Evolutionary conservation across 2,329 filamentous ascomycete species (phyloP).

Genomic region (Golovinomyces cichoracearum): DNA sequence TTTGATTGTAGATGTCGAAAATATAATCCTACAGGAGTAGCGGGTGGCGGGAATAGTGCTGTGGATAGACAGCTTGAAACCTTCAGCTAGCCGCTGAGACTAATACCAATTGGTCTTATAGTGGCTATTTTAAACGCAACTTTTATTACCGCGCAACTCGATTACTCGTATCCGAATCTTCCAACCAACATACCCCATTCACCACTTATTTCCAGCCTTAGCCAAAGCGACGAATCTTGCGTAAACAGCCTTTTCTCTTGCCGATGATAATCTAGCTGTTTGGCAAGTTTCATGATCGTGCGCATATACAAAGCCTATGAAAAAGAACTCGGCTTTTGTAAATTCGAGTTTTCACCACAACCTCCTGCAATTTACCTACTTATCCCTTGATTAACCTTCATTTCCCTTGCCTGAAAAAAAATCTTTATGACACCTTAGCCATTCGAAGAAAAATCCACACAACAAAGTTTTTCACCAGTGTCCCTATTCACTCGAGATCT

Average conservation of each 20-base stretch:
- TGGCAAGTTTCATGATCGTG: background rate
- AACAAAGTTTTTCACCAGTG: constrained; percentile 37
- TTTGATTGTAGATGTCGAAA: too few relatives aligned
- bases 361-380: background rate
- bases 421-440: background rate
- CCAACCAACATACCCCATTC: background rate
- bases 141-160: too few relatives aligned
- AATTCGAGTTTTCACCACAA: background rate
- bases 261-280: background rate
- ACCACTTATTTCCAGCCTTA: background rate
- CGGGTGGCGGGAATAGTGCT: too few relatives aligned
- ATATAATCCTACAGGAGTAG: too few relatives aligned
- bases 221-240: background rate
- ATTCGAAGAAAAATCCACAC: background rate
- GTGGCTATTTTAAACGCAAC: background rate
- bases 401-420: background rate
- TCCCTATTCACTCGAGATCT: constrained; percentile 41
- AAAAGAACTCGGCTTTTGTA: constrained; percentile 1
- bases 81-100: too few relatives aligned
- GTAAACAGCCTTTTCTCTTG: background rate
- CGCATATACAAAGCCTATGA: background rate
- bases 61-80: too few relatives aligned
- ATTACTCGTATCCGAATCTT: background rate
- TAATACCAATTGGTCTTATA: background rate
- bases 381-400: background rate